These are phyloP conservation scores for Apiospora marii DNA, from an alignment of 2,329 filamentous ascomycete genomes.

Conservation along the genomic window DNA sequence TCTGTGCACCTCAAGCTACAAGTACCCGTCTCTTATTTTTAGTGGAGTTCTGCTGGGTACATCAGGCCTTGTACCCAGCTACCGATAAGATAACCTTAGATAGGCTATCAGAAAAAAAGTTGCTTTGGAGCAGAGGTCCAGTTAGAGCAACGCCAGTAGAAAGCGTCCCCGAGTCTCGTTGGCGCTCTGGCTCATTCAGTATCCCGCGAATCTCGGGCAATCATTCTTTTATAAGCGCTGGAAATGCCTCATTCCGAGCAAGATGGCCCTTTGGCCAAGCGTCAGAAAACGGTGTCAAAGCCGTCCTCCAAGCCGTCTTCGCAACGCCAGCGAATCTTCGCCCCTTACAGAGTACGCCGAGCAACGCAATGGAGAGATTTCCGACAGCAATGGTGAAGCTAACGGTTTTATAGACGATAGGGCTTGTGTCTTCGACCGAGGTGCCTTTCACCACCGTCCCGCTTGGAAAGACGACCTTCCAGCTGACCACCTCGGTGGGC, in stretches of 20 bases:
- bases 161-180: neutral
- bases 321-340: conserved; percentile 82
- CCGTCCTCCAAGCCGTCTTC: conserved; percentile 47
- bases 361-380: neutral
- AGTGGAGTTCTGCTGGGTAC: neutral
- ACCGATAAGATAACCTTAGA: conserved; percentile 1
- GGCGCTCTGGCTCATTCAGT: neutral
- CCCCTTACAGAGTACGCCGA: conserved; percentile 80
- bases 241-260: conserved; percentile 65
- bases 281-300: conserved; percentile 70
- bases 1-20: neutral
- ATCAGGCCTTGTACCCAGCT: neutral
- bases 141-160: neutral
- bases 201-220: neutral
- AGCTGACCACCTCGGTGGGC: conserved; percentile 95
- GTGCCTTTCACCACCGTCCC: conserved; percentile 92
- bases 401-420: conserved; percentile 73
- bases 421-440: conserved; percentile 87
- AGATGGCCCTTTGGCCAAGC: conserved; percentile 74
- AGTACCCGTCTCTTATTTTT: neutral
- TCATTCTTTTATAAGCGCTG: neutral
- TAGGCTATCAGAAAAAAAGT: conserved; percentile 15
- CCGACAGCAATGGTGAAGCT: conserved; percentile 23
- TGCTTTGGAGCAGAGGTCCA: conserved; percentile 1
- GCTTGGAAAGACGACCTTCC: conserved; percentile 92